phyloP scores from a whole-genome alignment of 306 rosid species.

The Datisca glomerata region DNA sequence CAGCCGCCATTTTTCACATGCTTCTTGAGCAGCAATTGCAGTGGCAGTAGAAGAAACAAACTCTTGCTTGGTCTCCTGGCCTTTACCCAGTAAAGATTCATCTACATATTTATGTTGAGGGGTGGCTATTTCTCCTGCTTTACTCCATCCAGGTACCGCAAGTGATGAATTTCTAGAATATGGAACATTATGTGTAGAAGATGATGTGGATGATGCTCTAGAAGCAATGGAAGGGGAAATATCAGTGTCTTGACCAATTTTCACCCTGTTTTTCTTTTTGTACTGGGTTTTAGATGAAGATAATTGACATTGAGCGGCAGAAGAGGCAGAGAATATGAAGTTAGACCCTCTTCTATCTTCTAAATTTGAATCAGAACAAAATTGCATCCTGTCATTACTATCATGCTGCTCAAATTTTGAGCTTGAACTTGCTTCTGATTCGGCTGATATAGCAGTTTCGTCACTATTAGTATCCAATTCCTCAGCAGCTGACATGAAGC shows the following conservation, averaged over 20 bases:
- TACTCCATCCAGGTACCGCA: constrained; percentile 24
- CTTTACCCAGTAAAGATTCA: constrained; percentile 27
- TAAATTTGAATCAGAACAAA: constrained; percentile 34
- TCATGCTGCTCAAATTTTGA: constrained; percentile 26
- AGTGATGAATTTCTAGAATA: constrained; percentile 45
- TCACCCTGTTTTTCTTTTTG: constrained; percentile 52
- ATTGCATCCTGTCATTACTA: constrained; percentile 24
- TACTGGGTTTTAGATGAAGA: constrained; percentile 41
- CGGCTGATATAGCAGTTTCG: constrained; percentile 19
- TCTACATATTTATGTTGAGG: constrained; percentile 25
- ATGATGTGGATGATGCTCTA: constrained; percentile 51
- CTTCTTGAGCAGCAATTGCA: constrained; percentile 55
- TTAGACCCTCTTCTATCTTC: constrained; percentile 32
- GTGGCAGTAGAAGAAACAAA: constrained; percentile 32
- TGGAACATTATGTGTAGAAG: constrained; percentile 34
- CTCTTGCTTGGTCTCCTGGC: constrained; percentile 32
- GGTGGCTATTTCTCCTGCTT: constrained; percentile 30
- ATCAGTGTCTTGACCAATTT: constrained; percentile 44
- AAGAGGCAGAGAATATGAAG: constrained; percentile 78
- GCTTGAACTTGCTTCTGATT: constrained; percentile 34
- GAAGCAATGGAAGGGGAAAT: constrained; percentile 22
- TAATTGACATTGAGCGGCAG: constrained; percentile 42
- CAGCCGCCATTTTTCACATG: constrained; percentile 87
- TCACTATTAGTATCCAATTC: constrained; percentile 46
- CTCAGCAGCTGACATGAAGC: constrained; percentile 71